These are phyloP conservation scores for Aspergillus affinis DNA, from an alignment of 495 filamentous ascomycete genomes.

Conservation along the genomic window DNA sequence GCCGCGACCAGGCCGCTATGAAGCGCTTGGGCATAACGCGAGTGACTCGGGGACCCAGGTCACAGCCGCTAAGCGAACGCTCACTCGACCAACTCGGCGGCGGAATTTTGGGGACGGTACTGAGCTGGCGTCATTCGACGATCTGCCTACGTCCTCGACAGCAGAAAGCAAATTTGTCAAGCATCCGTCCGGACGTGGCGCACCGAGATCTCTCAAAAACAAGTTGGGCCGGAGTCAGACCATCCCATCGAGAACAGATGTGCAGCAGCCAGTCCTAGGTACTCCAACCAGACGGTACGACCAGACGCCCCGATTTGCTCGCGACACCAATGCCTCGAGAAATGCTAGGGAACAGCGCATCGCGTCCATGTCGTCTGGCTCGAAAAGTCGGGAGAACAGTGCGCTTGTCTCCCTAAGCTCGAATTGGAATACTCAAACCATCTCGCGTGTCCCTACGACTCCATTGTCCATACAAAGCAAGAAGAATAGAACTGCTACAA, in stretches of 20 bases:
- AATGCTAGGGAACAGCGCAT: constrained; percentile 86
- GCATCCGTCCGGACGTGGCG: constrained; percentile 69
- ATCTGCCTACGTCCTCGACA: constrained; percentile 83
- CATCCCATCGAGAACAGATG: constrained; percentile 37
- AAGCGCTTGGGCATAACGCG: constrained; percentile 40
- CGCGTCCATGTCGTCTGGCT: constrained; percentile 45
- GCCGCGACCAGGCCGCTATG: constrained; percentile 46
- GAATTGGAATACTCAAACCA: constrained; percentile 78
- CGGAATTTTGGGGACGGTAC: constrained; percentile 88
- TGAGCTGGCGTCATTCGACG: constrained; percentile 91
- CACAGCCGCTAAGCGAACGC: constrained; percentile 57
- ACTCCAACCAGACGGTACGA: constrained; percentile 46
- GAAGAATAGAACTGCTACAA: constrained; percentile 49
- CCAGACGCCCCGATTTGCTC: constrained; percentile 78
- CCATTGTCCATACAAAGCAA: constrained; percentile 50
- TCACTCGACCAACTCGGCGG: constrained; percentile 71
- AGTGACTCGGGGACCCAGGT: constrained; percentile 46
- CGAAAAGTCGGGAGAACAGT: constrained; percentile 46
- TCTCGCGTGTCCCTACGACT: constrained; percentile 50
- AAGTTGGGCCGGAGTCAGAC: constrained; percentile 58
- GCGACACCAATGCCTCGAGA: constrained; percentile 86
- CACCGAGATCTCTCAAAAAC: constrained; percentile 62
- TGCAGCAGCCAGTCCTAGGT: constrained; percentile 56
- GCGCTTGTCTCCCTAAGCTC: constrained; percentile 64
- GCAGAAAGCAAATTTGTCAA: constrained; percentile 81